Evolutionary conservation across 139 green algal genomes (phyloP).

Genomic region (Chlorella sp.): DNA sequence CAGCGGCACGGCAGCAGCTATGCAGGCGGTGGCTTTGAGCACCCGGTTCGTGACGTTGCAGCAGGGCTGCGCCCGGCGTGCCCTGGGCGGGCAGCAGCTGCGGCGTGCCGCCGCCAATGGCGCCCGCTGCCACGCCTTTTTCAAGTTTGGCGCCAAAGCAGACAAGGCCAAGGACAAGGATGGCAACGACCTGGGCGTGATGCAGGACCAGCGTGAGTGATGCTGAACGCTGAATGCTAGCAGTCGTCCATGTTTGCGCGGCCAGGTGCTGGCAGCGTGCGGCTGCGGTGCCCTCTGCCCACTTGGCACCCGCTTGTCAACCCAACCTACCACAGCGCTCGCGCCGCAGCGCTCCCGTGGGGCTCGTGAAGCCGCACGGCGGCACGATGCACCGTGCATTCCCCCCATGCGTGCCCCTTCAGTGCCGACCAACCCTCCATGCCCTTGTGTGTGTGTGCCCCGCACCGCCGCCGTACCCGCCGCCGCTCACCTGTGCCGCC

Average conservation of each 20-base stretch:
- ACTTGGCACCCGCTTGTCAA: no score
- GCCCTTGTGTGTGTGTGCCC: not conserved
- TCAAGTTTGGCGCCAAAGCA: conserved; percentile 76
- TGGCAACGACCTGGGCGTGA: not conserved
- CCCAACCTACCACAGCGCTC: not conserved
- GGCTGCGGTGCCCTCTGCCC: not conserved
- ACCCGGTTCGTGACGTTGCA: not conserved
- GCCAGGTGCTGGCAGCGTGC: not conserved
- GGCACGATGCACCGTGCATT: not conserved
- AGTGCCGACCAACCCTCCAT: not conserved
- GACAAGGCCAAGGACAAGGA: conserved; percentile 23
- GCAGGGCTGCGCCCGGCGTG: not conserved
- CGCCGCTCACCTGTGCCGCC: not conserved
- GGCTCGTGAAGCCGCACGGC: not conserved
- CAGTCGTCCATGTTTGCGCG: not conserved
- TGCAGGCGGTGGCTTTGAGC: conserved; percentile 4
- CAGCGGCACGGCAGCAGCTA: conserved; percentile 17
- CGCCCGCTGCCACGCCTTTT: conserved; percentile 63
- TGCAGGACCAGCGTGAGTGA: not conserved
- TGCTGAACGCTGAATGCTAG: not conserved
- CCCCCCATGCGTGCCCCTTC: no score
- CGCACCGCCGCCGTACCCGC: not conserved
- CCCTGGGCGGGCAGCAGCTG: conserved; percentile 26
- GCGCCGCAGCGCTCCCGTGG: not conserved
- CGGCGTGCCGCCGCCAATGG: conserved; percentile 31